phyloP scores from a whole-genome alignment of 352 stramenopile species.

The Pythium dissotocum region DNA sequence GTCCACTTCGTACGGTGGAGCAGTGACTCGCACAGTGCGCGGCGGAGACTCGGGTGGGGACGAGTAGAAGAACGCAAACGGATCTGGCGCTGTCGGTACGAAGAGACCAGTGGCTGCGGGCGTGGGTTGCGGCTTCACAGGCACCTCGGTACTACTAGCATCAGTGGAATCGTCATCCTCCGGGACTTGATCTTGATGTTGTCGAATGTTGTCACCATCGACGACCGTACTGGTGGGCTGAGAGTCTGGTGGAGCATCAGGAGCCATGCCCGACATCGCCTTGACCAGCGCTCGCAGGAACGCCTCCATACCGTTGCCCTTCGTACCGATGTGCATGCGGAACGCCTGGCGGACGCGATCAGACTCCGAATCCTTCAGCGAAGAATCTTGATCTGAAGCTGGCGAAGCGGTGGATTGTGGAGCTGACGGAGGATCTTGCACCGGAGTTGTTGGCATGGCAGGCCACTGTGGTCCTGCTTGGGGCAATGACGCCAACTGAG shows the following conservation, averaged over 20 bases:
- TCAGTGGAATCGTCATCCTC: neutral
- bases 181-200: neutral
- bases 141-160: neutral
- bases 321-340: constrained; percentile 20
- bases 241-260: neutral
- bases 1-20: neutral
- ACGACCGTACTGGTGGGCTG: neutral
- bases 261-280: neutral
- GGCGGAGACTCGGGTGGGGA: neutral
- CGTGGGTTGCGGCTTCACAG: neutral
- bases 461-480: neutral
- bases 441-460: neutral
- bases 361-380: neutral
- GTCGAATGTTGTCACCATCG: neutral
- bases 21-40: neutral
- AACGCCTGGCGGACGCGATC: constrained; percentile 9
- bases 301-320: constrained; percentile 16
- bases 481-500: neutral
- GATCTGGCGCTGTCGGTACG: neutral
- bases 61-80: neutral
- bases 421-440: neutral
- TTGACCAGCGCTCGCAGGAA: constrained; percentile 20
- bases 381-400: neutral
- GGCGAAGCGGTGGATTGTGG: no score
- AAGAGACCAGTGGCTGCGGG: neutral